These are phyloP conservation scores for Verruconis gallopava DNA, from an alignment of 2,329 filamentous ascomycete species.

Conservation along the genomic window DNA sequence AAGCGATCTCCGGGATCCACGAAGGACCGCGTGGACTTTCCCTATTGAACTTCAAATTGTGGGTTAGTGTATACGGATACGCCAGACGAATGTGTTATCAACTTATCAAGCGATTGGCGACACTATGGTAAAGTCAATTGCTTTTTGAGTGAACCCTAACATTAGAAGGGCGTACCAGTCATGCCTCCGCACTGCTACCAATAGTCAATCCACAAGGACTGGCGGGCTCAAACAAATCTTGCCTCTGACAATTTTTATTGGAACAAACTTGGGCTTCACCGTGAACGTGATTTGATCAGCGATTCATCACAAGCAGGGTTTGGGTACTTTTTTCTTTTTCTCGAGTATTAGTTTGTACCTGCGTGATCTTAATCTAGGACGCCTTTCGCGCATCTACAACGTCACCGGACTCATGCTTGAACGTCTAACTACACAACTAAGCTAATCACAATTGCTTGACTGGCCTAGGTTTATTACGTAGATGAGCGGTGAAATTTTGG, in stretches of 20 bases:
- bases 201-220: too few species aligned
- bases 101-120: background rate
- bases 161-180: too few species aligned
- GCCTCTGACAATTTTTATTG: background rate
- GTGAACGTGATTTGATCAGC: background rate
- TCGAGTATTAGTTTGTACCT: background rate
- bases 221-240: background rate
- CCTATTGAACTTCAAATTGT: too few species aligned
- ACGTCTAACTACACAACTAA: background rate
- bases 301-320: background rate
- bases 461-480: too few species aligned
- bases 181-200: too few species aligned
- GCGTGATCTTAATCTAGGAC: background rate
- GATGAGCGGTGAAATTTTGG: background rate
- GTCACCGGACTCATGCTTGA: background rate
- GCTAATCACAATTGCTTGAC: background rate
- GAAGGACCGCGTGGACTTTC: too few species aligned
- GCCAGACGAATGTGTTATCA: background rate
- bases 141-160: too few species aligned
- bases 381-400: background rate
- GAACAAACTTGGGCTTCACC: background rate
- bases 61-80: too few species aligned
- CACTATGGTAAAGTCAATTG: background rate
- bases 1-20: too few species aligned
- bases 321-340: slow-evolving; percentile 1